Evolutionary conservation across 371 early-diverging fungal species (phyloP).

Genomic region (Fennellomyces sp.): DNA sequence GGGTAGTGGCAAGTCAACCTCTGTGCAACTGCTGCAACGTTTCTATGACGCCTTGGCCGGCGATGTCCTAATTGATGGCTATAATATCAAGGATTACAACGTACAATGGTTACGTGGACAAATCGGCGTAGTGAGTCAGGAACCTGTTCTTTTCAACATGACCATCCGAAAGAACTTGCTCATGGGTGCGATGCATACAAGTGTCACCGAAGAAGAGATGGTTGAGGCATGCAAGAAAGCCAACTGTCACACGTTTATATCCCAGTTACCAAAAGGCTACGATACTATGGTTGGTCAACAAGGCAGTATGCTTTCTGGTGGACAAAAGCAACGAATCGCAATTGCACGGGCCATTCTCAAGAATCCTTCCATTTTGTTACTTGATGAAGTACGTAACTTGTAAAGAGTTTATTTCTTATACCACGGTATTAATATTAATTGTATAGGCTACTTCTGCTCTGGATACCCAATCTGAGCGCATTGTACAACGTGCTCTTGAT

Average conservation of each 20-base stretch:
- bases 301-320: slow-evolving; percentile 79
- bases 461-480: slow-evolving; percentile 78
- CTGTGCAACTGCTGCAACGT: slow-evolving; percentile 85
- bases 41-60: slow-evolving; percentile 84
- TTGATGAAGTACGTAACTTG: slow-evolving; percentile 53
- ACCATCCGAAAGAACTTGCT: slow-evolving; percentile 82
- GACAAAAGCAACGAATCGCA: slow-evolving; percentile 63
- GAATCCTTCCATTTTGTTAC: slow-evolving; percentile 42
- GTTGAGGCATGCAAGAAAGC: slow-evolving; percentile 63
- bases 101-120: slow-evolving; percentile 72
- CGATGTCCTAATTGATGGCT: slow-evolving; percentile 71
- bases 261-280: slow-evolving; percentile 74
- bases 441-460: slow-evolving; percentile 72
- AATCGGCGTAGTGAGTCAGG: slow-evolving; percentile 88
- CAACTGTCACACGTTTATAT: slow-evolving; percentile 81
- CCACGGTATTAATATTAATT: too few species aligned
- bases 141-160: slow-evolving; percentile 87
- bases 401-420: not conserved
- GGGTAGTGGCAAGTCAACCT: slow-evolving; percentile 93
- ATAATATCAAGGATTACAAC: slow-evolving; percentile 68
- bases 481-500: slow-evolving; percentile 82
- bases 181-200: slow-evolving; percentile 57
- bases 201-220: slow-evolving; percentile 44
- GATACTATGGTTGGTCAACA: slow-evolving; percentile 74
- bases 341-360: slow-evolving; percentile 51